Evolutionary conservation across 2,329 filamentous ascomycete species (phyloP), one percentile per base, ranked within the genome.

Genomic region (Thermothelomyces thermophilus): DNA sequence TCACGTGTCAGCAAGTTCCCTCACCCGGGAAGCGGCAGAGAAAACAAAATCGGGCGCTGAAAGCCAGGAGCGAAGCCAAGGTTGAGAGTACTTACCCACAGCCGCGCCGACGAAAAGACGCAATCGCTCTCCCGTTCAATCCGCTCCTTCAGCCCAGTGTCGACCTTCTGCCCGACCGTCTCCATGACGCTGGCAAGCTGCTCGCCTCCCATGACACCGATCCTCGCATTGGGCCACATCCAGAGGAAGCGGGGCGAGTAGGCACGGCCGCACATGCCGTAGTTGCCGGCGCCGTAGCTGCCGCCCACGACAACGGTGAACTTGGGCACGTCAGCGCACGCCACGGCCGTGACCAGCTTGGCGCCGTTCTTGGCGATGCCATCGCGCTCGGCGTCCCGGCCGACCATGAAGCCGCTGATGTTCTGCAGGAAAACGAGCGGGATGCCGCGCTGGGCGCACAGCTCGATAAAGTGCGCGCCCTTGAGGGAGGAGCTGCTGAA

Each of bases 371-470:
- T 97, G 48, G 93, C 93, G 60, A 98, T 97, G 11, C 93, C 93
- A 46, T 91, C 91, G 48, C 86, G 85, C 70, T 98, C 93, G 0
- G 91, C 90, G 61, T 93, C 88, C 16, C 82, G 80, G 37, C 93
- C 93, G 28, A 98, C 93, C 93, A 98, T 98, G 78, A 98, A 98
- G 37, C 93, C 93, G 5, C 84, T 85, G 65, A 98, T 97, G 68
- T 98, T 97, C 67, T 98, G 93, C 17, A 98, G 73, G 70, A 97
- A 97, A 44, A 97, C 77, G 9, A 97, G 75, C 1, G 93, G 91
- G 50, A 97, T 87, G 47, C 87, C 83, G 50, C 93, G 85, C 69
- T 96, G 90, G 26, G 86, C 79, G 72, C 91, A 97, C 4, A 98
- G 80, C 69, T 98, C 88, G 62, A 97, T 89, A 68, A 98, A 98